Base-by-base conservation (phyloP, 2,329 filamentous ascomycete species). In the Colletotrichum higginsianum region DNA sequence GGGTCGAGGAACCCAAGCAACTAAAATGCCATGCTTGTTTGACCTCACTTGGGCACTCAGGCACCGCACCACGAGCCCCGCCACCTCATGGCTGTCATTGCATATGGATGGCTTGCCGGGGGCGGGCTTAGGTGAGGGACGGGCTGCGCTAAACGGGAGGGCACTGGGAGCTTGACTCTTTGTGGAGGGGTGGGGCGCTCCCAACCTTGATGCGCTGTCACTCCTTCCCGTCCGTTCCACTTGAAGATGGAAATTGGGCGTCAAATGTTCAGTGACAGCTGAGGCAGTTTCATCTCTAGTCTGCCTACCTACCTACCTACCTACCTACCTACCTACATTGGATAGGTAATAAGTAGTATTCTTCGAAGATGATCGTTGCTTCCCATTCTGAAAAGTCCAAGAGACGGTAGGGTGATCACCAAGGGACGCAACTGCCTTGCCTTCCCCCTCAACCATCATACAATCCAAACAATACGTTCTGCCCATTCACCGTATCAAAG, bases 171-270 rank as follows among this genome's bases (percentile, higher is more conserved):
- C 44, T 50, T 61, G 60, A 38, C 46, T 49, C 23, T 62, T 62
- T 52, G 30, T 62, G 60, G 60, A 26, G 49, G 47, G 23, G 46
- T 66, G 66, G 66, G 52, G 44, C 66, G 38, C 52, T 44, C 44
- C 44, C 23, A 58, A 69, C 44, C 52, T 30, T 58, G 66, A 67
- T 71, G 64, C 46, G 64, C 55, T 71, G 67, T 57, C 64, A 50
- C 38, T 67, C 57, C 40, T 26, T 35, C 21, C 42, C 13, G 38
- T n/a, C 47, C 21, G 47, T 26, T 52, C 66, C 30, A 9, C 30
- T 35, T 35, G 8, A 38, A 38, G 11, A 38, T 38, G 35, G 35
- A 38, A 58, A 26, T 50, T 69, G 66, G 40, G 52, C 66, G 61
- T 68, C 44, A 50, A 38, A 44, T 46, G 46, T 26, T 49, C 11